These are phyloP conservation scores for Globisporangium perplexum DNA, from an alignment of 352 stramenopile species.

Conservation along the genomic window DNA sequence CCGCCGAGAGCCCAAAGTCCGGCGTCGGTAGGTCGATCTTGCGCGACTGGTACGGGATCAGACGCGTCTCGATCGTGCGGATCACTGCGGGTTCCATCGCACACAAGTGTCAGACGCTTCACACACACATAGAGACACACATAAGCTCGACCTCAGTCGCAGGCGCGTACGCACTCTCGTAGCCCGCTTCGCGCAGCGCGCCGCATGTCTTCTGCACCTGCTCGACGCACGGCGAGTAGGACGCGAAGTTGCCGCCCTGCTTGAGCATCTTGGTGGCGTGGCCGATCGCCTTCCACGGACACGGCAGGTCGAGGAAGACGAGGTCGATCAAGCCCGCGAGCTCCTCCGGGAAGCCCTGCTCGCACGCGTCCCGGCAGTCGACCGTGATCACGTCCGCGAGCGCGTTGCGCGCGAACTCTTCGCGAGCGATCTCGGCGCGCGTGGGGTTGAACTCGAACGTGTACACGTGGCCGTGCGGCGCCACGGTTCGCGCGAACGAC, in stretches of 20 bases:
- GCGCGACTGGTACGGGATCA: conserved; percentile 79
- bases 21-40: conserved; percentile 63
- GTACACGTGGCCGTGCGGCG: conserved; percentile 89
- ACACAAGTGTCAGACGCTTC: conserved; percentile 4
- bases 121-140: neutral
- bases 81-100: conserved; percentile 41
- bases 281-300: conserved; percentile 94
- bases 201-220: conserved; percentile 93
- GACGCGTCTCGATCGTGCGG: conserved; percentile 90
- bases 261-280: conserved; percentile 93
- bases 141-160: neutral
- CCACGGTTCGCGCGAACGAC: conserved; percentile 88
- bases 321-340: conserved; percentile 85
- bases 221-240: conserved; percentile 99
- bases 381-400: conserved; percentile 90
- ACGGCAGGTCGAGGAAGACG: conserved; percentile 97
- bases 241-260: conserved; percentile 90
- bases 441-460: conserved; percentile 98
- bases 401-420: conserved; percentile 94
- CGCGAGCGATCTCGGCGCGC: conserved; percentile 85
- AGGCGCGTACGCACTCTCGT: conserved; percentile 55
- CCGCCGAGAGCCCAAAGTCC: conserved; percentile 52
- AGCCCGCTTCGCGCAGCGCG: conserved; percentile 64
- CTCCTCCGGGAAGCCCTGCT: conserved; percentile 71
- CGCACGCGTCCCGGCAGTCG: conserved; percentile 94